Conservation (phyloP, 129 eudicot species). For the Cynara cardunculus region DNA sequence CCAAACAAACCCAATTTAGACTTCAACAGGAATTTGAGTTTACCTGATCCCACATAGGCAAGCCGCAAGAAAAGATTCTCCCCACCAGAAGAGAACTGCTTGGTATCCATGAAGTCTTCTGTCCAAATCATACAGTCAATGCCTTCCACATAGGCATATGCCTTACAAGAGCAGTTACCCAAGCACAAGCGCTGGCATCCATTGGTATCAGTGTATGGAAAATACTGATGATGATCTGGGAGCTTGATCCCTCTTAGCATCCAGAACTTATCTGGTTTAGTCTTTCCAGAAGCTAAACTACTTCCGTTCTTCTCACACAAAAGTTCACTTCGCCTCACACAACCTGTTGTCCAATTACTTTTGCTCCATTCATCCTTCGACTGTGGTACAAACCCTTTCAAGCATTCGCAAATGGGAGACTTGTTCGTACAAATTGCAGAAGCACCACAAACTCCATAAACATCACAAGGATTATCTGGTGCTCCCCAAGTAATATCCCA, state of each 20-base stretch:
- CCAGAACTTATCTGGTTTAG: constrained; percentile 36
- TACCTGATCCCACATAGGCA: constrained; percentile 36
- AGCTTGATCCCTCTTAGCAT: constrained; percentile 27
- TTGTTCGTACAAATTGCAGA: constrained; percentile 28
- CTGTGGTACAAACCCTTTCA: constrained; percentile 38
- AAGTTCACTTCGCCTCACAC: constrained; percentile 30
- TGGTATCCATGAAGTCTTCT: constrained; percentile 34
- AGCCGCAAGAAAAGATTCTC: constrained; percentile 37
- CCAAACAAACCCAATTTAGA: not conserved
- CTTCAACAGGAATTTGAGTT: not conserved
- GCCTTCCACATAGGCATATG: constrained; percentile 37
- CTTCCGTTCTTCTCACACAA: constrained; percentile 26
- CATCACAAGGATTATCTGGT: constrained; percentile 29
- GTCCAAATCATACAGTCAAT: constrained; percentile 49
- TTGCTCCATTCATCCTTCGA: constrained; percentile 22
- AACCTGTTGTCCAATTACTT: constrained; percentile 37
- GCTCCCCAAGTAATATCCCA: constrained; percentile 14
- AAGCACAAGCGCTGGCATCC: constrained; percentile 31
- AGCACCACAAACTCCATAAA: constrained; percentile 38
- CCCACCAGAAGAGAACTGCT: constrained; percentile 26
- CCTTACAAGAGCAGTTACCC: constrained; percentile 44
- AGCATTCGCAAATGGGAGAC: constrained; percentile 31
- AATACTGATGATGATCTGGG: constrained; percentile 26
- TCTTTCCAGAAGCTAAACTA: constrained; percentile 12
- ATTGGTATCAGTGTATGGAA: not conserved